Evolutionary conservation across 192 early-diverging fungal species (phyloP), one percentile per base, ranked within the genome.

Genomic region (Lobosporangium transversale): DNA sequence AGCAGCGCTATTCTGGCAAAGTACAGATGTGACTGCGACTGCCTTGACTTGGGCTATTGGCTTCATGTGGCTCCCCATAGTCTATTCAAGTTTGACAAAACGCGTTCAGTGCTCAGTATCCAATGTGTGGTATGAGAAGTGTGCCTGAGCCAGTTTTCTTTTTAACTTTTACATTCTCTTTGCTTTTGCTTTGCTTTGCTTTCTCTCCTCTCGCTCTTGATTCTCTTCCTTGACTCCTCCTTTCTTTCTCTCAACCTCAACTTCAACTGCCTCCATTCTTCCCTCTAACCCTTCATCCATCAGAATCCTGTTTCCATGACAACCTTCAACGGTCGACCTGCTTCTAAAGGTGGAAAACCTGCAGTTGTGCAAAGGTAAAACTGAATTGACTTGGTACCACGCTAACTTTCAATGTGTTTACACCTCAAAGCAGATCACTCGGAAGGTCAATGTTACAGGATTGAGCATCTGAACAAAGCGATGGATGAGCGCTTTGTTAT

Each of bases 301-400:
- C 14, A 14, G 17, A 24, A 36, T 14, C 55, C 6, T 26, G 20
- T 24, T 26, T 37, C 21, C 44, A 71, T 71, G 69, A 47, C 69
- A 57, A 58, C 69, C 15, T 57, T 36, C 55, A 74, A 50, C 45
- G 40, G 61, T 29, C 63, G 71, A 24, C 63, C 71, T 26, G 47
- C 71, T 15, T 23, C 63, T 4, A 75, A 61, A 31, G 33, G 63
- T 32, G 58, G 63, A 42, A 75, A 75, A 31, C 26, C 71, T 20
- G 58, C 60, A 20, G 47, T 75, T 60, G 56, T 65, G 15, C 63
- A 66, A 31, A 66, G 58, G 71, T 66, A 75, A 58, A 17, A 24
- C 2, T 37, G 5, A 29, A 32, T 52, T 49, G 8, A 17, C 17
- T 45, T 15, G 1, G 27, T 20, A 18, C 15, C 17, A 31, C n/a